phyloP scores from a whole-genome alignment of 1,284 basidiomycete species.

The Apiotrichum montevideense region DNA sequence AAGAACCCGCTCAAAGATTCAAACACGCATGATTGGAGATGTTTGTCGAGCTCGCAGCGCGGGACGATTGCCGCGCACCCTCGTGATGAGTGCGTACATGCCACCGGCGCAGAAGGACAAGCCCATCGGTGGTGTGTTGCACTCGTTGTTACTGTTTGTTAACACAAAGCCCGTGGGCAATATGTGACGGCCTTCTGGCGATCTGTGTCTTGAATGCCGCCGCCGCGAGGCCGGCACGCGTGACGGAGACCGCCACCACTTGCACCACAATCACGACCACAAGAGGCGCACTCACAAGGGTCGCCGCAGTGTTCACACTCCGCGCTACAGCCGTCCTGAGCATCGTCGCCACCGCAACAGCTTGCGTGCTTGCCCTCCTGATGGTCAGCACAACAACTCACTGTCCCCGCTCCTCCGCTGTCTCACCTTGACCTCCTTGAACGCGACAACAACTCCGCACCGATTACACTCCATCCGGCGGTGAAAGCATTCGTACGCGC shows the following conservation, averaged over 20 bases:
- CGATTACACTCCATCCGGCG: constrained; percentile 34
- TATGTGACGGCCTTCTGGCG: too few relatives aligned
- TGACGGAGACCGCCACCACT: too few relatives aligned
- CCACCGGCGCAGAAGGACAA: constrained; percentile 42
- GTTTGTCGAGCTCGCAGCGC: constrained; percentile 49
- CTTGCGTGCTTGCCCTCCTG: constrained; percentile 5
- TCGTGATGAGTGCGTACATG: constrained; percentile 53
- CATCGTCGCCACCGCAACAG: neutral
- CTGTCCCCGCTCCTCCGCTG: too few relatives aligned
- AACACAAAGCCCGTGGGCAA: too few relatives aligned
- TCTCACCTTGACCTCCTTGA: constrained; percentile 25
- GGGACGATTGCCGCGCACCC: constrained; percentile 58
- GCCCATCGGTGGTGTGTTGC: constrained; percentile 26
- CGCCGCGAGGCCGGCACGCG: too few relatives aligned
- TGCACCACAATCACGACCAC: neutral
- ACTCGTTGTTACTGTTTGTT: neutral
- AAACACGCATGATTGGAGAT: constrained; percentile 56
- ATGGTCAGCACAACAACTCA: neutral
- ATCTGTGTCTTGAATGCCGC: too few relatives aligned
- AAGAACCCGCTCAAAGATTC: constrained; percentile 61
- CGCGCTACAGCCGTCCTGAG: neutral
- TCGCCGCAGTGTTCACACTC: constrained; percentile 19
- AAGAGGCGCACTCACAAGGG: neutral
- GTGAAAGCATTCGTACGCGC: constrained; percentile 41
- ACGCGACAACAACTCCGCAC: constrained; percentile 28